Base-by-base conservation (phyloP, 2,329 filamentous ascomycete species). In the Lachnellula arida region DNA sequence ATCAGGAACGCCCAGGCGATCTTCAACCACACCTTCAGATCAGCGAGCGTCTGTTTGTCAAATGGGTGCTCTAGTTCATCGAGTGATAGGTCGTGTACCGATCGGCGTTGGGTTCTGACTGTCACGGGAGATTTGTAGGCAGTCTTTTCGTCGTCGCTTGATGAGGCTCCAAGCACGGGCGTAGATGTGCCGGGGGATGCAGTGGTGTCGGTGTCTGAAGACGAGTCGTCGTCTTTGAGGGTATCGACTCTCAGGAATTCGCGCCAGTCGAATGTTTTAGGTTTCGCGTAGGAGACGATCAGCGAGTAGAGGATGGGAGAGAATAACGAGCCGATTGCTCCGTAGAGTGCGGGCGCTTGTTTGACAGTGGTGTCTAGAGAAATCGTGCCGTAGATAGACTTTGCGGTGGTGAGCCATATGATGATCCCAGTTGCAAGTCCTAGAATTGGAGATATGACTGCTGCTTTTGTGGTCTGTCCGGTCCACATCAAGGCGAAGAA, bases 331-430 rank as follows among this genome's bases (percentile, higher is more conserved):
- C 77, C 77, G 0, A 80, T 75, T 0, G 77, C 80, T 2, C 79
- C 79, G 49, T 78, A 81, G 1, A 81, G 71, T 46, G 78, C 81
- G 0, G 80, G 79, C 0, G 81, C 63, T 0, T 75, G 74, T 46
- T 73, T 65, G 0, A 78, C 78, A 0, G 80, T 81, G 0, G 78
- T 73, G 0, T 71, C 63, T 2, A 82, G 74, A 0, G 73, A 74
- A 0, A 82, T 73, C 11, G 73, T 71, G 2, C 79, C 80, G 17
- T 75, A 75, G 2, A 79, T 68, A 0, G 71, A 68, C 1, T 75
- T 70, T 0, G 79, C 77, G 0, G 74, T 74, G 5, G 76, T 75
- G 0, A 83, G 70, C 80, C 80, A 82, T 22, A 79, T 78, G 0
- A 72, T 75, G 5, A 82, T 70, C 0, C 79, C 79, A 0, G 78